Evolutionary conservation across 2,329 filamentous ascomycete species (phyloP).

Genomic region (Fusarium sp.): DNA sequence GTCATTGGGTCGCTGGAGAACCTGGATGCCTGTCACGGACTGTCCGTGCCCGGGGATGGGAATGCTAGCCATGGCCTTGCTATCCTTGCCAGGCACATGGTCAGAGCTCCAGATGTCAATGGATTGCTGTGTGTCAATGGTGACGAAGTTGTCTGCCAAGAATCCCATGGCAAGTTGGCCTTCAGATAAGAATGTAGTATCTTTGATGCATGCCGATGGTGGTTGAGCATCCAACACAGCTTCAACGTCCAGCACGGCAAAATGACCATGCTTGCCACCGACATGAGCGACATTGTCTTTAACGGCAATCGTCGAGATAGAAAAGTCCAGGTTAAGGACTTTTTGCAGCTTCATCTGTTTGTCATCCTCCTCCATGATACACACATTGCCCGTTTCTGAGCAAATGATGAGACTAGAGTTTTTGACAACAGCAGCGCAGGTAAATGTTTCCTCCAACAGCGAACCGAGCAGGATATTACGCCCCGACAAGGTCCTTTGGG

Average conservation of each 20-base stretch:
- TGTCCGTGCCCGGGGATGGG: conserved; percentile 73
- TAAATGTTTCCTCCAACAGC: conserved; percentile 87
- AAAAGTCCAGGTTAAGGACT: conserved; percentile 74
- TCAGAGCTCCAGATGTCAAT: conserved; percentile 75
- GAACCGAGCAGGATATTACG: conserved; percentile 88
- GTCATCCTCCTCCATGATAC: conserved; percentile 82
- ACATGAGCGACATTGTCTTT: conserved; percentile 72
- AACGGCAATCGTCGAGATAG: conserved; percentile 74
- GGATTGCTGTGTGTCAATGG: conserved; percentile 79
- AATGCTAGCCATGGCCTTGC: conserved; percentile 59
- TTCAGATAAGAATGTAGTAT: conserved; percentile 53
- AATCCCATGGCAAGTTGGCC: conserved; percentile 77
- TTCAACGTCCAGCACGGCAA: conserved; percentile 65
- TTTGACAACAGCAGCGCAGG: conserved; percentile 76
- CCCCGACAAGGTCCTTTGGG: conserved; percentile 77
- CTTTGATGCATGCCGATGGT: conserved; percentile 54
- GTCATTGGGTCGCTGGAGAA: conserved; percentile 70
- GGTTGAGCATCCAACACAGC: conserved; percentile 59
- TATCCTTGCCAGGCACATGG: conserved; percentile 57
- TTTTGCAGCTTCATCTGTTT: conserved; percentile 78
- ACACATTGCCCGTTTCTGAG: conserved; percentile 90
- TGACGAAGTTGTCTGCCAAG: conserved; percentile 74
- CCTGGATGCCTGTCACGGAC: conserved; percentile 78
- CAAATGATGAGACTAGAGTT: conserved; percentile 83
- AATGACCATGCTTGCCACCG: conserved; percentile 74